phyloP scores from a whole-genome alignment of 1,284 basidiomycete species.

The Sphaerobolus stellatus region DNA sequence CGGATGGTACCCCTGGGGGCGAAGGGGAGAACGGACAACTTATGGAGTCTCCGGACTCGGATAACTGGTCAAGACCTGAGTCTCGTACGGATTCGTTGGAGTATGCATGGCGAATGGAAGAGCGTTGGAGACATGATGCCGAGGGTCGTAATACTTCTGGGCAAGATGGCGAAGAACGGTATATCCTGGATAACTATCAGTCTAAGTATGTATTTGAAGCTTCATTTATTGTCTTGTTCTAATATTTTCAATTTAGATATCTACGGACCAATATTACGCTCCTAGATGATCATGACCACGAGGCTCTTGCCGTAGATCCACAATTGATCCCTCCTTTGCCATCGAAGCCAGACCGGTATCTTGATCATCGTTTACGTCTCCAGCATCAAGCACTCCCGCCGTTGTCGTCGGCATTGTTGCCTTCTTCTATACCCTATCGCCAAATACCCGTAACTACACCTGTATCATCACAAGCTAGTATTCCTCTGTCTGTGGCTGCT shows the following conservation, averaged over 20 bases:
- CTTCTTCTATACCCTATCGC: neutral
- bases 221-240: neutral
- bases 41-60: constrained; percentile 9
- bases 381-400: constrained; percentile 1
- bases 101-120: constrained; percentile 43
- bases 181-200: constrained; percentile 69
- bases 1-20: constrained; percentile 9
- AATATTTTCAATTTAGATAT: constrained; percentile 45
- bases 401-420: neutral
- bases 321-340: constrained; percentile 31
- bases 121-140: constrained; percentile 71
- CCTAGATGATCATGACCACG: constrained; percentile 46
- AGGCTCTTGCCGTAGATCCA: constrained; percentile 44
- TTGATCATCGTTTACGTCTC: constrained; percentile 11
- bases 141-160: constrained; percentile 57
- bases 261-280: constrained; percentile 58
- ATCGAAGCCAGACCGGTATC: constrained; percentile 9
- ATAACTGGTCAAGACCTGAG: constrained; percentile 30
- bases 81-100: constrained; percentile 25
- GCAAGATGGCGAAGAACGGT: constrained; percentile 46
- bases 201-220: constrained; percentile 45
- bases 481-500: too few species aligned
- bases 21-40: constrained; percentile 16
- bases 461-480: too few species aligned
- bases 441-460: neutral